Base-by-base conservation (phyloP, 1,139 yeast species). In the Insectozyma bohioensis region DNA sequence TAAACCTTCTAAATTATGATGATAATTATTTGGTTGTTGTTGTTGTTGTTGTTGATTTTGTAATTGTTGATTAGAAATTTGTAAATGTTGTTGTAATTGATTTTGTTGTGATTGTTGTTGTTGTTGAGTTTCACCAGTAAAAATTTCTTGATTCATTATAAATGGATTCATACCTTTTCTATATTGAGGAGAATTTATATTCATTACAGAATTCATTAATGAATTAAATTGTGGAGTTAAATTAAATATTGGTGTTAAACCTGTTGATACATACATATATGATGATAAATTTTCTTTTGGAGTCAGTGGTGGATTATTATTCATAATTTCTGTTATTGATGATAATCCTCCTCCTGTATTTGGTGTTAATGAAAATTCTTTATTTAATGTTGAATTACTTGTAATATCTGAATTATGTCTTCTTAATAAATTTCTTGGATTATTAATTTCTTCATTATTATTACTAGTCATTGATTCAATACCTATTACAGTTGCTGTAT, bases 221-320 rank as follows among this genome's bases (percentile, higher is more conserved):
- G 67, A 55, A 43, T 64, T 67, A 51, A 67, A 63, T 39, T 63
- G 72, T 3, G 75, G 73, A 10, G 73, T 67, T 40, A 66, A 57
- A 43, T 63, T 66, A 44, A 57, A 60, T 9, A 54, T 47, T 4
- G 72, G 72, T 3, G 72, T 65, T 24, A 62, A 49, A 2, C 70
- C 69, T 9, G 58, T 57, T 13, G 43, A 34, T 12, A 58, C 45
- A 32, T 54, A 51, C 26, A 53, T 40, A 35, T 54, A 61, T 10
- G 33, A 20, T 6, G 26, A 13, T 6, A 5, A 11, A 43, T 55
- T 56, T 12, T 64, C 69, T 35, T 57, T 63, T 5, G 72, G 72
- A 7, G 72, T 66, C 37, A 59, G 67, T 2, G 72, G 72, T 26
- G 49, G 5, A 23, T 23, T 23, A n/a, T n/a, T n/a, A n/a, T n/a